Base-by-base conservation (phyloP, 768 basidiomycete species). In the Podaxis mareebaensis region DNA sequence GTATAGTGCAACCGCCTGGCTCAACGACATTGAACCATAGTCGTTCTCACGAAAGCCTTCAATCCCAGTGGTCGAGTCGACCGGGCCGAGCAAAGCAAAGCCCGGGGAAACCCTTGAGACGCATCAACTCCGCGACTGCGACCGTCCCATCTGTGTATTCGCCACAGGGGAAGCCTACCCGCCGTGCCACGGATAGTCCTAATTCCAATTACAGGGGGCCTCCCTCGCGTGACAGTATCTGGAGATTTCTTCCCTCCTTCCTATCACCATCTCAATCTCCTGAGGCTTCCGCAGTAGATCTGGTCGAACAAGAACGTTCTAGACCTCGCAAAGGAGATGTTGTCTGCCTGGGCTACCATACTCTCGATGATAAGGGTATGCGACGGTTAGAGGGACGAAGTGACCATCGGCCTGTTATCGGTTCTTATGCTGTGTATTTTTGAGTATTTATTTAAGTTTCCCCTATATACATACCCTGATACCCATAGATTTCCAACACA, bases 351-450 rank as follows among this genome's bases (percentile, higher is more conserved):
- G 76, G 77, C 48, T 96, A 96, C 70, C 75, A 83, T 65, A 91
- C 89, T 13, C 79, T 95, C 20, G 86, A 90, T 65, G 92, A 96
- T 70, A 78, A 80, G 33, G 85, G 78, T 6, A 94, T 96, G 89
- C 81, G 85, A 44, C 79, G 83, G 61, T 73, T 96, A 60, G 89
- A 91, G 72, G 93, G 90, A 15, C 82, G 89, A 48, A 91, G 89
- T 66, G 93, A 95, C 72, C 93, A 95, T 71, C 77, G 93, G 40
- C 93, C 93, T 0, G 92, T 95, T n/a, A 85, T 92, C 64, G 91
- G 91, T 60, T 83, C 84, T 24, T 94, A 91, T 70, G 85, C 84
- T 46, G 78, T 91, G 56, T 92, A 89, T 75, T 67, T 91, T 36
- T 89, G 70, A 77, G 33, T 33, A 66, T 42, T 57, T 61, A 28